These are phyloP conservation scores for Lachnellula suecica DNA, from an alignment of 2,329 filamentous ascomycete genomes.

Conservation along the genomic window DNA sequence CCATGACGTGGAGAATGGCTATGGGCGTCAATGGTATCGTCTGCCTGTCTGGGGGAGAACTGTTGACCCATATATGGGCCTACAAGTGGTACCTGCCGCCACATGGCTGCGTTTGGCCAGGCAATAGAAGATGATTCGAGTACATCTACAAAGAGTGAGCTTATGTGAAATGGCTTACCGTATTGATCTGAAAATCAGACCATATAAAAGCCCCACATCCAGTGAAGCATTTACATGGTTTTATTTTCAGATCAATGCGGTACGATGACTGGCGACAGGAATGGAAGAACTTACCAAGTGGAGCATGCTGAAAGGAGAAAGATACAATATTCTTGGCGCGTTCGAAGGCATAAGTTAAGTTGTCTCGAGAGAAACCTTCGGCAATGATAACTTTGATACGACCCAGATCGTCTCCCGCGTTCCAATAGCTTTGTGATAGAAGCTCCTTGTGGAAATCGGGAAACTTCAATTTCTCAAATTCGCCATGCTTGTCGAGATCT, in stretches of 20 bases:
- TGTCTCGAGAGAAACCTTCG: slow-evolving; percentile 64
- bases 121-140: slow-evolving; percentile 73
- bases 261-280: too few species aligned
- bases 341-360: slow-evolving; percentile 54
- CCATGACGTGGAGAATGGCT: slow-evolving; percentile 58
- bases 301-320: slow-evolving; percentile 86
- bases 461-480: slow-evolving; percentile 64
- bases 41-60: slow-evolving; percentile 36
- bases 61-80: slow-evolving; percentile 28
- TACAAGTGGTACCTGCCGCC: slow-evolving; percentile 49
- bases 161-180: not conserved
- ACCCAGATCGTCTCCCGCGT: slow-evolving; percentile 67
- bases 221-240: too few species aligned
- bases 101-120: slow-evolving; percentile 76
- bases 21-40: slow-evolving; percentile 54
- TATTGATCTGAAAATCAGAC: not conserved
- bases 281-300: slow-evolving; percentile 56
- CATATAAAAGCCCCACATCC: not conserved
- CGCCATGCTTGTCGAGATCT: slow-evolving; percentile 42
- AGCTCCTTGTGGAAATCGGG: slow-evolving; percentile 70
- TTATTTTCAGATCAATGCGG: too few species aligned
- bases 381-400: slow-evolving; percentile 76
- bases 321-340: slow-evolving; percentile 69
- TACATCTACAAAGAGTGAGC: slow-evolving; percentile 51
- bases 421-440: slow-evolving; percentile 70